phyloP scores from a whole-genome alignment of 2,329 filamentous ascomycete genomes.

The Sclerotinia glacialis region DNA sequence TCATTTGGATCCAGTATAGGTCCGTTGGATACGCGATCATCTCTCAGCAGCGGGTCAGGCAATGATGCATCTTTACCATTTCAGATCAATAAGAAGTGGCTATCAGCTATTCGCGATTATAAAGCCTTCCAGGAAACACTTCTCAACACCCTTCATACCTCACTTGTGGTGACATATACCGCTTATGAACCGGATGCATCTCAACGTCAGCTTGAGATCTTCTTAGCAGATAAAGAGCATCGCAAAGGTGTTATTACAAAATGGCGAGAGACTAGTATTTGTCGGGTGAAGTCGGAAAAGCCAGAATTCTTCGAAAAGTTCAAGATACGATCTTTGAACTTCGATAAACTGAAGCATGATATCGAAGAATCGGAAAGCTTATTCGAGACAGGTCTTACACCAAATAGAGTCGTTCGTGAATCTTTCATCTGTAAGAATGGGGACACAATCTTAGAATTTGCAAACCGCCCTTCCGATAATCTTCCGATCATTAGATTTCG shows the following conservation, averaged over 20 bases:
- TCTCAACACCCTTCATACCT: conserved; percentile 44
- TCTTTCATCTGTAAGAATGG: conserved; percentile 46
- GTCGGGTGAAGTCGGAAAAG: conserved; percentile 45
- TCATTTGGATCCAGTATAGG: conserved; percentile 32
- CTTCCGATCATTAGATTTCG: conserved; percentile 48
- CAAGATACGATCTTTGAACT: conserved; percentile 49
- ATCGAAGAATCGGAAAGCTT: conserved; percentile 44
- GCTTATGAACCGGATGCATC: conserved; percentile 47
- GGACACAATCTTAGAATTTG: conserved; percentile 53
- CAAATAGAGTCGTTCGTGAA: conserved; percentile 44
- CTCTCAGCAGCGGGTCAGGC: conserved; percentile 27
- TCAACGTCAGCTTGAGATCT: conserved; percentile 44
- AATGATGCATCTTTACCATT: conserved; percentile 35
- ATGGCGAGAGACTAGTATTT: conserved; percentile 49
- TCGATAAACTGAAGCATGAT: conserved; percentile 46
- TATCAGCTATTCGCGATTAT: conserved; percentile 47
- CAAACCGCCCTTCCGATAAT: conserved; percentile 43
- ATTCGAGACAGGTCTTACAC: conserved; percentile 45
- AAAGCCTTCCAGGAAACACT: conserved; percentile 45
- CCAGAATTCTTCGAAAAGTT: conserved; percentile 47
- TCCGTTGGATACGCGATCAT: conserved; percentile 32
- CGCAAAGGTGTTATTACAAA: conserved; percentile 45
- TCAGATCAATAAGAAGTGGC: conserved; percentile 36
- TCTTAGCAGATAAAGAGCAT: conserved; percentile 46
- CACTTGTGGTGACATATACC: conserved; percentile 47